These are phyloP conservation scores for Oldenlandia corymbosa DNA, from an alignment of 257 asterid genomes.

Conservation along the genomic window DNA sequence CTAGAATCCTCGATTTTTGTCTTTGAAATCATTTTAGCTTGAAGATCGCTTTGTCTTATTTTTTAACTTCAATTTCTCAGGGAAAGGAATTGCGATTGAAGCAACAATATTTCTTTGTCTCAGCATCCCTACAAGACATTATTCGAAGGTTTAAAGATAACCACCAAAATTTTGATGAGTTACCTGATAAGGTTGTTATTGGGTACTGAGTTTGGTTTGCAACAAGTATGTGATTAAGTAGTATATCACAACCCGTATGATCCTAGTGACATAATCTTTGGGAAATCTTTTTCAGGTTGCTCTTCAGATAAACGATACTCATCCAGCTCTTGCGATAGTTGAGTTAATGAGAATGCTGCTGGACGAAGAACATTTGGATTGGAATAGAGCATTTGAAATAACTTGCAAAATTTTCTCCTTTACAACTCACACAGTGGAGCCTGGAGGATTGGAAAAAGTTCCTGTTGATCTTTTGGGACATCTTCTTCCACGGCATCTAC, in stretches of 20 bases:
- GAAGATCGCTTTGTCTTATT: constrained; percentile 2
- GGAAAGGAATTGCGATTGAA: constrained; percentile 48
- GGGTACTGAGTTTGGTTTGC: background rate
- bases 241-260: background rate
- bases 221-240: background rate
- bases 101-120: constrained; percentile 53
- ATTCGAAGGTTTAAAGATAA: constrained; percentile 38
- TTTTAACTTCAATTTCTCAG: constrained; percentile 21
- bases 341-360: constrained; percentile 47
- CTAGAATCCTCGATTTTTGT: background rate
- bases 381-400: constrained; percentile 44
- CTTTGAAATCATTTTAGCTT: background rate
- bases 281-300: constrained; percentile 31
- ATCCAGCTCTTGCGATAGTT: constrained; percentile 45
- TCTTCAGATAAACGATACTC: constrained; percentile 50
- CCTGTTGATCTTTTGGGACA: constrained; percentile 45
- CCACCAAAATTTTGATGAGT: constrained; percentile 39
- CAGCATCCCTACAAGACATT: constrained; percentile 47
- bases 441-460: constrained; percentile 46
- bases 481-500: constrained; percentile 48
- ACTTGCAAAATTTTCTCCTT: constrained; percentile 36
- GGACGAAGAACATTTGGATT: constrained; percentile 41
- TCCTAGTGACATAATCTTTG: background rate
- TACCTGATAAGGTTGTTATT: constrained; percentile 39
- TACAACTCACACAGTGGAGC: constrained; percentile 41